Base-by-base conservation (phyloP, 2,329 filamentous ascomycete genomes). In the Zasmidium angulare region DNA sequence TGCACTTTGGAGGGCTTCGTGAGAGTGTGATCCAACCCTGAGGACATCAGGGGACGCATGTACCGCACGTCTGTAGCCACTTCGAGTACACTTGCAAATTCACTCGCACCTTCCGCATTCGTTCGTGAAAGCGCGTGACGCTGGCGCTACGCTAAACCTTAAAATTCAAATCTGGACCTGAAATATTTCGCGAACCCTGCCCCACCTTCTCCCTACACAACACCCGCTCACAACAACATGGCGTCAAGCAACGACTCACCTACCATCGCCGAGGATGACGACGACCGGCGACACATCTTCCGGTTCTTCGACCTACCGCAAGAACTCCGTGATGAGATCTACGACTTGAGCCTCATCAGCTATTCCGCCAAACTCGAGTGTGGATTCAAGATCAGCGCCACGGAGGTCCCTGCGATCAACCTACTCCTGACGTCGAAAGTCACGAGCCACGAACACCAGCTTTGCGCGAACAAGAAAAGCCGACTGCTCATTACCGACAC, bases 261-360 rank as follows among this genome's bases (percentile, higher is more conserved):
- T 7, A 7, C 29, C 14, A 36, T 14, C 29, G 29, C 29, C 29
- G 29, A 36, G 7, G 7, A n/a, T n/a, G n/a, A n/a, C n/a, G n/a
- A n/a, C n/a, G n/a, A n/a, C n/a, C n/a, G n/a, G n/a, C n/a, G n/a
- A n/a, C 29, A 80, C 9, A 56, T 61, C 56, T 64, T 64, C 46
- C 46, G 31, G 2, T 63, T 64, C 61, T 62, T 66, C 49, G 29
- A 49, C 12, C 50, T 66, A 1, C 51, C 61, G 2, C 43, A 7
- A 3, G 63, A 64, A 22, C 24, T 65, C 4, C 52, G 58, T 10
- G 49, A 61, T 36, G 19, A 50, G 21, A 55, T 65, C 46, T 65
- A 63, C 53, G 51, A 50, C 10, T n/a, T 17, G 19, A 2, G 29
- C 12, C 24, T 53, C 1, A 10, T 46, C 14, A 22, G 50, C 21